Conservation (phyloP, 176 grass and related monocot genomes). For the Eleusine coracana region DNA sequence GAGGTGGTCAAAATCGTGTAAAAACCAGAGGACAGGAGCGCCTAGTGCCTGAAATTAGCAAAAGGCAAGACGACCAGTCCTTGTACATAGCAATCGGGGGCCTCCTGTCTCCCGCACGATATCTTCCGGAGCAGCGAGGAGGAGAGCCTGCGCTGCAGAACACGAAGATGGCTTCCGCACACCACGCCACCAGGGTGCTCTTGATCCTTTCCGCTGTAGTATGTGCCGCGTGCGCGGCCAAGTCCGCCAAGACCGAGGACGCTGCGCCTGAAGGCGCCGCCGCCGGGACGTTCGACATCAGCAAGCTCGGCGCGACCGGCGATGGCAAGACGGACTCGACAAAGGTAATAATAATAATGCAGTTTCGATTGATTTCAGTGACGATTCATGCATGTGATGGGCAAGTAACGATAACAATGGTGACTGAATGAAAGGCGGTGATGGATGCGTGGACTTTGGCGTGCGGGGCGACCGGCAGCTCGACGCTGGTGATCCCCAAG, state of each 20-base stretch:
- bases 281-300: slow-evolving; percentile 35
- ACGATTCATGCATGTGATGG: no score
- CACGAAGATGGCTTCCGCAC: slow-evolving; percentile 36
- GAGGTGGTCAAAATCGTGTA: not conserved
- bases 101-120: slow-evolving; percentile 2
- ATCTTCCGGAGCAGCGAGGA: slow-evolving; percentile 20
- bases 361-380: no score
- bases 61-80: slow-evolving; percentile 23
- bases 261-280: not conserved
- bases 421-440: slow-evolving; percentile 32
- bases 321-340: slow-evolving; percentile 60
- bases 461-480: slow-evolving; percentile 29
- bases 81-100: slow-evolving; percentile 17
- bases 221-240: not conserved
- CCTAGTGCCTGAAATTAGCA: slow-evolving; percentile 36
- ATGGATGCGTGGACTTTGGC: slow-evolving; percentile 49
- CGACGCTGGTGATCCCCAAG: slow-evolving; percentile 41
- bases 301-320: slow-evolving; percentile 36
- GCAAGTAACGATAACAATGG: no score
- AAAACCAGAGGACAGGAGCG: slow-evolving; percentile 35
- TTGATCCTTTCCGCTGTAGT: not conserved
- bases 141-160: not conserved
- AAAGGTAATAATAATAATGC: slow-evolving; percentile 24
- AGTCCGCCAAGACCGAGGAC: not conserved
- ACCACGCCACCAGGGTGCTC: slow-evolving; percentile 7